A percentile compares a stretch with the other conserved stretches of the same genome.
Conservation (phyloP, 768 basidiomycete species). For the Krasilnikovozyma curviuscula region DNA sequence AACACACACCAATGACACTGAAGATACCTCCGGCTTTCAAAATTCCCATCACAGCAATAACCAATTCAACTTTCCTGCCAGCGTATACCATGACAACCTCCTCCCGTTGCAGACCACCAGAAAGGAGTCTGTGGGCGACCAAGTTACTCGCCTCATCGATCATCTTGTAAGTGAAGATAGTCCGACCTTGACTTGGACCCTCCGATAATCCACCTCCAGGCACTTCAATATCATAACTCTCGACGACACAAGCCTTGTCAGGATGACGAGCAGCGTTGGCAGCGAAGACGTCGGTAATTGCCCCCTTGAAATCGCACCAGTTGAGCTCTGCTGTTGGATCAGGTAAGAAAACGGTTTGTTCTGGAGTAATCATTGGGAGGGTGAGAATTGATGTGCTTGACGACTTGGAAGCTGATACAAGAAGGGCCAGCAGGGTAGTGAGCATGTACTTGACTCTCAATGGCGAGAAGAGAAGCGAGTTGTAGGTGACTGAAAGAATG, state of each 20-base stretch:
- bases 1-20: conserved; percentile 78
- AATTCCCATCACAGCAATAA: conserved; percentile 90
- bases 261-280: conserved; percentile 62
- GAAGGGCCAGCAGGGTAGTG: conserved; percentile 62
- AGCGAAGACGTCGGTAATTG: conserved; percentile 88
- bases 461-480: conserved; percentile 76
- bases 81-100: conserved; percentile 98
- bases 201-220: conserved; percentile 17
- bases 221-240: conserved; percentile 36
- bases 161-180: conserved; percentile 50
- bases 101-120: conserved; percentile 67
- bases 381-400: conserved; percentile 50
- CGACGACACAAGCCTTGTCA: conserved; percentile 71
- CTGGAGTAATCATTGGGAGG: conserved; percentile 55
- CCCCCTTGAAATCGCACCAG: conserved; percentile 95
- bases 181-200: conserved; percentile 32
- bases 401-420: conserved; percentile 39
- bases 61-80: conserved; percentile 83
- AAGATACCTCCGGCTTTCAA: conserved; percentile 92
- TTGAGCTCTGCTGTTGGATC: conserved; percentile 70
- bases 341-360: conserved; percentile 52
- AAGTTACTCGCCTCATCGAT: conserved; percentile 74
- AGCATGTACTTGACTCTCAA: conserved; percentile 56
- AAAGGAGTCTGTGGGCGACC: conserved; percentile 71
- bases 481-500: conserved; percentile 45